Evolutionary conservation across 164 flowering plant genomes (phyloP).

Genomic region (Houttuynia cordata): DNA sequence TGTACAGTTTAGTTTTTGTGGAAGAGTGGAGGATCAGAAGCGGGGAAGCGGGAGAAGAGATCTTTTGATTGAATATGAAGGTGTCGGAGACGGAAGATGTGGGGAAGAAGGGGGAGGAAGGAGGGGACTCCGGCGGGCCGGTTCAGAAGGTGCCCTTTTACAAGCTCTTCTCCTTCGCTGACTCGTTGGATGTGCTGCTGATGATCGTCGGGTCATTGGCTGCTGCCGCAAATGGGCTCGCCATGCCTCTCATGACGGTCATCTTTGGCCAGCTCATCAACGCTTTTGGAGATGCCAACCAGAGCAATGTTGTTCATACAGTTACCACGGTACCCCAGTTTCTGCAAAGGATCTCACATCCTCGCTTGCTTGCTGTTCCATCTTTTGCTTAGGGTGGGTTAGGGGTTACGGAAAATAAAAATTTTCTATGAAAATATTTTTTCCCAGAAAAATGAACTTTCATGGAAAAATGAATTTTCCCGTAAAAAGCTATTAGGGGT

Average conservation of each 20-base stretch:
- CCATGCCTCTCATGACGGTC: conserved; percentile 12
- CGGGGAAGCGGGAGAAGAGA: not conserved
- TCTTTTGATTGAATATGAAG: not conserved
- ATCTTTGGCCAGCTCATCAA: conserved; percentile 11
- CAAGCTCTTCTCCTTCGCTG: conserved; percentile 10
- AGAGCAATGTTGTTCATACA: conserved; percentile 1
- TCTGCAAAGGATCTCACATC: too few species aligned
- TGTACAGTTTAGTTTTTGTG: too few species aligned
- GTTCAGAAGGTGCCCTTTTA: conserved; percentile 6
- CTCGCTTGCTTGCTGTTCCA: too few species aligned
- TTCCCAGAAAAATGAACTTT: too few species aligned
- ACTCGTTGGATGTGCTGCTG: conserved; percentile 5
- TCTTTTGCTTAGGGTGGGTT: too few species aligned
- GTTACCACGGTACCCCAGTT: conserved; percentile 4
- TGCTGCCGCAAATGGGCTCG: conserved; percentile 6
- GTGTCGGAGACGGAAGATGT: too few species aligned
- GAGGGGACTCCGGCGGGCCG: not conserved
- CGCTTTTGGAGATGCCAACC: conserved; percentile 1
- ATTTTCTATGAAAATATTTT: too few species aligned
- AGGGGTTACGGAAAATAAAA: too few species aligned
- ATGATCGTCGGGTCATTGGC: conserved; percentile 8
- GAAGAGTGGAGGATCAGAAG: not conserved
- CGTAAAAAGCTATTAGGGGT: too few species aligned
- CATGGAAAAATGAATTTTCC: too few species aligned
- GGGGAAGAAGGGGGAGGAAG: not conserved